These are phyloP conservation scores for Waitea zeae DNA, from an alignment of 1,284 basidiomycete species.

Conservation along the genomic window DNA sequence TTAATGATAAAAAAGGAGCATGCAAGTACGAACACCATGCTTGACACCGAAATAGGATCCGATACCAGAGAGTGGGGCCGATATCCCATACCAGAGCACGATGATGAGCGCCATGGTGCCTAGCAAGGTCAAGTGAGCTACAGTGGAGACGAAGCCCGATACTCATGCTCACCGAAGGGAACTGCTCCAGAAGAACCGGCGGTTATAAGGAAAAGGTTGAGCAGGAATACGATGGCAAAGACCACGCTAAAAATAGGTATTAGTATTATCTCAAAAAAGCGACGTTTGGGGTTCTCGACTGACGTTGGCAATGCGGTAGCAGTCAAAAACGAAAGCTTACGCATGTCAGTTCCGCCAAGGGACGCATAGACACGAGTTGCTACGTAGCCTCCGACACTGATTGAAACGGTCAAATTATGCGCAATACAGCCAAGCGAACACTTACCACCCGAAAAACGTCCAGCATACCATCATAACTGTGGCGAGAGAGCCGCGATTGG, in stretches of 20 bases:
- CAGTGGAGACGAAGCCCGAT: slow-evolving; percentile 2
- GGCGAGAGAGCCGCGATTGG: slow-evolving; percentile 86
- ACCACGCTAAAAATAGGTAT: slow-evolving; percentile 32
- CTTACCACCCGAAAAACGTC: slow-evolving; percentile 80
- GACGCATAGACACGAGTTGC: slow-evolving; percentile 76
- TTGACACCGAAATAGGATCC: slow-evolving; percentile 71
- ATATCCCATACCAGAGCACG: slow-evolving; percentile 91
- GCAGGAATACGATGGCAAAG: slow-evolving; percentile 68
- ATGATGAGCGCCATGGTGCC: slow-evolving; percentile 83
- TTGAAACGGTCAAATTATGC: background rate
- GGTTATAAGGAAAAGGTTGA: slow-evolving; percentile 76
- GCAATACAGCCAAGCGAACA: slow-evolving; percentile 2
- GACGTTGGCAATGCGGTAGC: slow-evolving; percentile 81
- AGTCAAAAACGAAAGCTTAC: slow-evolving; percentile 77
- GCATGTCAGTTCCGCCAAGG: slow-evolving; percentile 66
- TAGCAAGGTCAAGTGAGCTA: slow-evolving; percentile 11
- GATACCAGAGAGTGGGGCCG: slow-evolving; percentile 65
- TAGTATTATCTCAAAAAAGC: slow-evolving; percentile 1
- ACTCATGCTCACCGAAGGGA: slow-evolving; percentile 58
- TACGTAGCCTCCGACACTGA: slow-evolving; percentile 72
- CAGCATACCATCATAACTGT: slow-evolving; percentile 95
- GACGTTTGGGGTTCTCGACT: slow-evolving; percentile 11
- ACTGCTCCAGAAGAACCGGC: slow-evolving; percentile 90
- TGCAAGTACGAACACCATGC: slow-evolving; percentile 50
- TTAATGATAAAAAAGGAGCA: slow-evolving; percentile 3